Evolutionary conservation across 106 monocot genomes (phyloP).

Genomic region (Allium cepa): DNA sequence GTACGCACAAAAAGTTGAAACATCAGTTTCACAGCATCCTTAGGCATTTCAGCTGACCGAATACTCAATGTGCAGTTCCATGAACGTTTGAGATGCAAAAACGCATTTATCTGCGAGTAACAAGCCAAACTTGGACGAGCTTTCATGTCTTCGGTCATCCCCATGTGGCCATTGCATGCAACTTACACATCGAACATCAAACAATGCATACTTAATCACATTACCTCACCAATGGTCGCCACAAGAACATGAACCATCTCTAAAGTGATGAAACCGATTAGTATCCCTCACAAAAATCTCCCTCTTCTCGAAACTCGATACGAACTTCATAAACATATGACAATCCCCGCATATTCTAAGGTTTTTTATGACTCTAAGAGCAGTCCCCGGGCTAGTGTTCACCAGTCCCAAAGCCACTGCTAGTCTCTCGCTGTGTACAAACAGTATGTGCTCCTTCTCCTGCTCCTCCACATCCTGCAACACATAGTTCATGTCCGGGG

Average conservation of each 20-base stretch:
- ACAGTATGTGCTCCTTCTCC: slow-evolving; percentile 83
- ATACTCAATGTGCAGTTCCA: too few species aligned
- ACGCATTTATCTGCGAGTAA: too few species aligned
- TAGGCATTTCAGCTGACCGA: too few species aligned
- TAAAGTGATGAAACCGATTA: slow-evolving; percentile 86
- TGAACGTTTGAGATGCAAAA: too few species aligned
- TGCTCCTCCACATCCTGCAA: slow-evolving; percentile 93
- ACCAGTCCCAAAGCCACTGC: slow-evolving; percentile 68
- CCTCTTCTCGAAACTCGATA: slow-evolving; percentile 53
- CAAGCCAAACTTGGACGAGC: too few species aligned
- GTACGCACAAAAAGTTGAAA: too few species aligned
- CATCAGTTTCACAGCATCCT: too few species aligned
- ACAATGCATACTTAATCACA: too few species aligned
- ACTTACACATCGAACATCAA: too few species aligned
- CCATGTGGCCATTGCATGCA: too few species aligned
- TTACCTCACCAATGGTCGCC: slow-evolving; percentile 68
- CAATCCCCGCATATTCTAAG: slow-evolving; percentile 83
- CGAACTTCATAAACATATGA: slow-evolving; percentile 68
- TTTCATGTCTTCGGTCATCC: too few species aligned
- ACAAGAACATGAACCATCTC: slow-evolving; percentile 70
- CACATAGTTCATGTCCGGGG: slow-evolving; percentile 48
- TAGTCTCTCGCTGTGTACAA: slow-evolving; percentile 83
- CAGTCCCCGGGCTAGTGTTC: slow-evolving; percentile 40
- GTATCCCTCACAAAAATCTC: slow-evolving; percentile 79
- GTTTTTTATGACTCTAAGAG: slow-evolving; percentile 73